Conservation (phyloP, 2,329 filamentous ascomycete genomes). For the Paramyrothecium sp. region DNA sequence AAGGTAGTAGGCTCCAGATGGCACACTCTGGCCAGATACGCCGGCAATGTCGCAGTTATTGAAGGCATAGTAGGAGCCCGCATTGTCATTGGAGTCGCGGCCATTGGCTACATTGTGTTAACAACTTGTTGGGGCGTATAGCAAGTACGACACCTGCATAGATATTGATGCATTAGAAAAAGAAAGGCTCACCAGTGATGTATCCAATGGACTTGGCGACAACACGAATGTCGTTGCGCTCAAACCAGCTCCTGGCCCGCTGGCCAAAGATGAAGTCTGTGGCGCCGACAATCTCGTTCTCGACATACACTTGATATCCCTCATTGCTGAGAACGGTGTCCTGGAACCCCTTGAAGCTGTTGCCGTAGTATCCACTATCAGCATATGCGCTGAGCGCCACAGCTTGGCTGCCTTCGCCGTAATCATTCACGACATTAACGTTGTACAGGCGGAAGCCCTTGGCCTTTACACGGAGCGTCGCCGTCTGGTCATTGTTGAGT, state of each 20-base stretch:
- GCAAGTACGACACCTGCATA: background rate
- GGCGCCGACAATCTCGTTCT: conserved; percentile 42
- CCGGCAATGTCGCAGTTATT: conserved; percentile 41
- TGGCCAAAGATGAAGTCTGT: conserved; percentile 52
- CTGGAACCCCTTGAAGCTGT: conserved; percentile 44
- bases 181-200: conserved; percentile 34
- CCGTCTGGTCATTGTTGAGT: conserved; percentile 51
- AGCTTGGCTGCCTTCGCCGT: conserved; percentile 45
- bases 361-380: conserved; percentile 46
- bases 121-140: background rate
- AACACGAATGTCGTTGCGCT: conserved; percentile 37
- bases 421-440: conserved; percentile 49
- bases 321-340: conserved; percentile 47
- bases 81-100: conserved; percentile 27
- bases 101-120: conserved; percentile 34
- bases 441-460: conserved; percentile 61
- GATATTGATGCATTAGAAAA: background rate
- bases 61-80: conserved; percentile 43
- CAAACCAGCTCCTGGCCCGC: conserved; percentile 40
- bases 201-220: conserved; percentile 33
- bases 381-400: conserved; percentile 43
- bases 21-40: conserved; percentile 32
- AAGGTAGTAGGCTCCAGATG: conserved; percentile 40
- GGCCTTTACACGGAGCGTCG: conserved; percentile 42
- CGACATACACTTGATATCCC: conserved; percentile 46